Base-by-base conservation (phyloP, 345 rosid genomes). In the Nephelium lappaceum region DNA sequence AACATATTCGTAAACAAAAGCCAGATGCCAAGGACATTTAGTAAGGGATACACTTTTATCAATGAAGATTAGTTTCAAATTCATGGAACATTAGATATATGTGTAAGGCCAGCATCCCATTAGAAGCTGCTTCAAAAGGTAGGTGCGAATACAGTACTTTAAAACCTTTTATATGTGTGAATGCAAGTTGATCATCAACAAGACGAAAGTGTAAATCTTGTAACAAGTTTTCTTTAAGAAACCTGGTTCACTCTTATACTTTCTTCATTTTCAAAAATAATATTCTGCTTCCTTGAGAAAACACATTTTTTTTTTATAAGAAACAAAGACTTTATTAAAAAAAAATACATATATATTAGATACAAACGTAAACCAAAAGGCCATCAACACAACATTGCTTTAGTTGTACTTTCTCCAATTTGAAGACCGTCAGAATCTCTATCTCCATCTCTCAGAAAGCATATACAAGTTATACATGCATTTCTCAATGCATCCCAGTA, bases 51-150 rank as follows among this genome's bases (percentile, higher is more conserved):
- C 23, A 15, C 67, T 23, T 21, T 60, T 39, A 58, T 27, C 67
- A 60, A 60, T 60, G 38, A 38, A 72, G 43, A 58, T 12, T 57
- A 57, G 41, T 39, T 39, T 73, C 51, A 60, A 73, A 39, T 73
- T 39, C 31, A 21, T 18, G 3, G 10, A 36, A 55, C 31, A 53
- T n/a, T n/a, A 18, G 18, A 19, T 3, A 68, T 41, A 55, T 0
- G 25, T 51, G 16, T 9, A 6, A 71, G 63, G 61, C 43, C 31
- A 19, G 24, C 41, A 49, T 71, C 12, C 23, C 31, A 15, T 51
- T 25, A 49, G 23, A 69, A 69, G 58, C 8, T 69, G 41, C 41
- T 41, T 69, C 60, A 15, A 69, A 69, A 36, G 15, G 7, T 4
- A 71, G 6, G 9, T 51, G 24, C 14, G 7, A 69, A 47, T 69